These are phyloP conservation scores for Tubosaeta sp. DNA, from an alignment of 768 basidiomycete genomes.

Conservation along the genomic window DNA sequence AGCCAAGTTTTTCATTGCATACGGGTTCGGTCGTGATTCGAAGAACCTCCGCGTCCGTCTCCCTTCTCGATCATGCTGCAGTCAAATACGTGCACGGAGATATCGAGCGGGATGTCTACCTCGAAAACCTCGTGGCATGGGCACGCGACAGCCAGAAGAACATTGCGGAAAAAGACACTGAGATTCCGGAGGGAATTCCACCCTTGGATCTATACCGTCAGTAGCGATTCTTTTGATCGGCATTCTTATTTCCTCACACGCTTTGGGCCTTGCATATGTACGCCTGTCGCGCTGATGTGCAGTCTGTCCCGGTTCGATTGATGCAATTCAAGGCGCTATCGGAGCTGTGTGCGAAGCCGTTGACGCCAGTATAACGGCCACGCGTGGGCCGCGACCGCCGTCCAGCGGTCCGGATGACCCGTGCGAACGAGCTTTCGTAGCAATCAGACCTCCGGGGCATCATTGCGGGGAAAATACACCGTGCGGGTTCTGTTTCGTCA, in stretches of 20 bases:
- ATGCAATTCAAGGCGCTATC: conserved; percentile 76
- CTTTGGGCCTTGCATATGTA: no score
- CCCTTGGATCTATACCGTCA: conserved; percentile 67
- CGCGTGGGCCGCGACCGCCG: conserved; percentile 12
- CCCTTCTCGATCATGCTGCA: conserved; percentile 57
- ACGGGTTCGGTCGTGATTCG: conserved; percentile 41
- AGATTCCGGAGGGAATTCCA: conserved; percentile 67
- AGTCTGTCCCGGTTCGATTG: conserved; percentile 75
- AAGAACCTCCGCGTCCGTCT: conserved; percentile 48
- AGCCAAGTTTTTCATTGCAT: conserved; percentile 11
- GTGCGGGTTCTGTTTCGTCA: conserved; percentile 92
- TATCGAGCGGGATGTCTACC: conserved; percentile 60
- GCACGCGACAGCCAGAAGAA: conserved; percentile 55
- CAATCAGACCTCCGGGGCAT: conserved; percentile 87
- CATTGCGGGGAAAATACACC: conserved; percentile 91
- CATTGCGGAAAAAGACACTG: conserved; percentile 57
- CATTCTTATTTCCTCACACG: no score
- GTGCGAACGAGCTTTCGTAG: conserved; percentile 64
- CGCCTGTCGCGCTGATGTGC: not conserved
- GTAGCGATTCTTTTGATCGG: no score
- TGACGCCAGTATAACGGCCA: conserved; percentile 49
- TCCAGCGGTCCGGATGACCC: conserved; percentile 6
- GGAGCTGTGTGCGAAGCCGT: conserved; percentile 88
- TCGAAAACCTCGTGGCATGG: conserved; percentile 60
- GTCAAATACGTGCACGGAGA: conserved; percentile 75